Evolutionary conservation across 768 basidiomycete species (phyloP), one percentile per base, ranked within the genome.

Genomic region (Pisolithus microcarpus): DNA sequence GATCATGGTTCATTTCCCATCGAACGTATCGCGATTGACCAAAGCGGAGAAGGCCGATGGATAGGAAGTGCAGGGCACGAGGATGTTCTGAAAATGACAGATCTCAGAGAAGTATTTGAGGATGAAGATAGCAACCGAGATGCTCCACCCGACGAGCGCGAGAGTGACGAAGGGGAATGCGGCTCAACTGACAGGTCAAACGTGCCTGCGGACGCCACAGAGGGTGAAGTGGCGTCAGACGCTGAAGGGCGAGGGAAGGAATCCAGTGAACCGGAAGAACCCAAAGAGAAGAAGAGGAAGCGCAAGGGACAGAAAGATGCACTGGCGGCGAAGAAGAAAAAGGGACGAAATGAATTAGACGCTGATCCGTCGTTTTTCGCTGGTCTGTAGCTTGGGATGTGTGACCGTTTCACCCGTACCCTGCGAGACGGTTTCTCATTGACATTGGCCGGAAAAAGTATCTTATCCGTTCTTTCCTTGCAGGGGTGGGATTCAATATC

Each of bases 41-140:
- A 70, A 43, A 72, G 65, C 23, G 75, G 75, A 2, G 72, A 81
- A 52, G 76, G 77, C 19, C 84, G 83, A 71, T 96, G 93, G 91
- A 78, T 92, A n/a, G 94, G 85, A 19, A 94, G 91, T 64, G 89
- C 82, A 23, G 90, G 91, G 28, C 93, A 97, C 58, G 94, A 97
- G 54, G 89, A 95, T 51, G 74, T 79, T 7, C 62, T 96, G 56
- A 85, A 84, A 61, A 69, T 97, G 70, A 94, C 91, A 24, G 87
- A 95, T 67, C 72, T 97, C 45, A 81, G 76, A 58, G 84, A 80
- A 34, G 79, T 91, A 43, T 85, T 95, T 57, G 74, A 75, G 50
- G 70, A 62, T 10, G 68, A 71, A 23, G 67, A 68, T 11, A 64
- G 63, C 4, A 51, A 61, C 43, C 60, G 61, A 30, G 64, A 62